These are phyloP conservation scores for Aristolochia contorta DNA, from an alignment of 164 flowering plant species.

Conservation along the genomic window DNA sequence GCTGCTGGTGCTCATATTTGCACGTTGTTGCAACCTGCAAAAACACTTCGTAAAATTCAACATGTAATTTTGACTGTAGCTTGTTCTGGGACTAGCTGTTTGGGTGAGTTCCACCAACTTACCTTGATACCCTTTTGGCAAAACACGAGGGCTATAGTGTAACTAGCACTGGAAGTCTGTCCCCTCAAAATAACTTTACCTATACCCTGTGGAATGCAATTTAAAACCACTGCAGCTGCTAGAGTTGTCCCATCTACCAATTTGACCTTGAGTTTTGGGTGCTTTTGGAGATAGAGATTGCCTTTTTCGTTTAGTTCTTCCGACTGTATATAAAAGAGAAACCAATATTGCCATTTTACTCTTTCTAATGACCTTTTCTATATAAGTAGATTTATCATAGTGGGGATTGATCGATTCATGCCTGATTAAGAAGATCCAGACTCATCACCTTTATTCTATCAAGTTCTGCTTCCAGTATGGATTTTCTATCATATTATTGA, in stretches of 20 bases:
- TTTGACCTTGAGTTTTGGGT: constrained; percentile 41
- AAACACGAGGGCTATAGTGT: constrained; percentile 24
- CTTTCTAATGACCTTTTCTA: too few species aligned
- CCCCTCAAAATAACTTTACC: constrained; percentile 40
- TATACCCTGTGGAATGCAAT: constrained; percentile 50
- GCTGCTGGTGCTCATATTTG: constrained; percentile 21
- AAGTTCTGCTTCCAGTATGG: constrained; percentile 48
- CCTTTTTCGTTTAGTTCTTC: constrained; percentile 58
- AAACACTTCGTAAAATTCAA: not conserved
- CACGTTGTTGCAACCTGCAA: constrained; percentile 20
- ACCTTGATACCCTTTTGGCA: constrained; percentile 48
- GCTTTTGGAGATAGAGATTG: constrained; percentile 37
- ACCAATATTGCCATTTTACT: too few species aligned
- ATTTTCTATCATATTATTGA: constrained; percentile 54
- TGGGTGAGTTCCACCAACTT: not conserved
- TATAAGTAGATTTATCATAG: too few species aligned
- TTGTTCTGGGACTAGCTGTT: too few species aligned
- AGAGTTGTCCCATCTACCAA: constrained; percentile 68
- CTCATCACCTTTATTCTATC: constrained; percentile 50
- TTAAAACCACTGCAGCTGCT: constrained; percentile 48
- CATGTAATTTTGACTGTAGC: too few species aligned
- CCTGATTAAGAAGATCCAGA: constrained; percentile 70
- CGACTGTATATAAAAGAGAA: constrained; percentile 19
- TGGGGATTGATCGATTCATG: constrained; percentile 6
- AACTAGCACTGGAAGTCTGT: constrained; percentile 31